Conservation (phyloP, 106 monocot genomes). For the Platanthera zijinensis region DNA sequence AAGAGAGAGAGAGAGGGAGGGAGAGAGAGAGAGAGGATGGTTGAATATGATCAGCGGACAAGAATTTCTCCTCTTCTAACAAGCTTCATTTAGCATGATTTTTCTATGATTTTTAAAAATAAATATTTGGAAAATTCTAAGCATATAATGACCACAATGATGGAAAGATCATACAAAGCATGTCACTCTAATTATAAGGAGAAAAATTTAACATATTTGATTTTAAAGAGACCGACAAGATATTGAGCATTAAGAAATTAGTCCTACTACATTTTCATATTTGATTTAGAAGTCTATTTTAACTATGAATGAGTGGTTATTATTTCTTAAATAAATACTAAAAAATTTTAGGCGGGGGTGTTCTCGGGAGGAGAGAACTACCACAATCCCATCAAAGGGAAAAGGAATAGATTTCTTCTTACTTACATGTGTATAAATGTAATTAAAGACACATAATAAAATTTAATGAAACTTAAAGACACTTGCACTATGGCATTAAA, state of each 20-base stretch:
- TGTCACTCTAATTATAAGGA: background rate
- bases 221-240: background rate
- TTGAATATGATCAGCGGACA: background rate
- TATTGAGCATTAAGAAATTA: background rate
- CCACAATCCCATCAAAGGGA: no score
- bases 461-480: no score
- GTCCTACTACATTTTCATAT: background rate
- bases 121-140: background rate
- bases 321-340: background rate
- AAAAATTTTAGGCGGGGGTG: no score
- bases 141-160: background rate
- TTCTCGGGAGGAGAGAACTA: no score
- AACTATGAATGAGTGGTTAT: background rate
- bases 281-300: background rate
- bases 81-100: background rate
- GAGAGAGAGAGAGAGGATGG: background rate
- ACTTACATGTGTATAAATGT: no score
- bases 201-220: no score
- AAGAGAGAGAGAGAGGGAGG: background rate
- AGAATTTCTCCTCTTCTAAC: background rate
- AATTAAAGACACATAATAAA: no score
- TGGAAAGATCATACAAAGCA: background rate
- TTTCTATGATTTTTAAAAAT: no score
- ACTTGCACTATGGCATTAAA: no score
- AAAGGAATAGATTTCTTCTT: no score